Conservation (phyloP, 129 eudicot species). For the Chrysanthemum seticuspe region DNA sequence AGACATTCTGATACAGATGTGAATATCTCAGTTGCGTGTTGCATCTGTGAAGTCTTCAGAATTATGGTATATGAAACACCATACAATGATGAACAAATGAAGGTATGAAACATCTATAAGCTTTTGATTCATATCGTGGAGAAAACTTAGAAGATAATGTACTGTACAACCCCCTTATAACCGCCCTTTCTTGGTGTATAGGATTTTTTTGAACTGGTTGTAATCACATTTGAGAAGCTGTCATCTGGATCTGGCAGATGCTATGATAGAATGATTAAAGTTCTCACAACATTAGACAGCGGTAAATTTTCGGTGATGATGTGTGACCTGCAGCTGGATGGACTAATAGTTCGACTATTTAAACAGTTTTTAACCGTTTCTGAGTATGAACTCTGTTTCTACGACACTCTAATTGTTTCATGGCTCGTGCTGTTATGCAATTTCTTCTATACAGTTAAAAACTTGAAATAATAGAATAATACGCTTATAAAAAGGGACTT, state of each 20-base stretch:
- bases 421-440: neutral
- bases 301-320: slow-evolving; percentile 27
- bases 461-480: neutral
- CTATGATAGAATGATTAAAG: slow-evolving; percentile 29
- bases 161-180: no score
- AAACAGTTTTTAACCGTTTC: slow-evolving; percentile 31
- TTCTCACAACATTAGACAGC: slow-evolving; percentile 28
- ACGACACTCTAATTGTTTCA: neutral
- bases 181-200: no score
- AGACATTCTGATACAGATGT: no score
- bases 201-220: slow-evolving; percentile 19
- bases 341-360: slow-evolving; percentile 37
- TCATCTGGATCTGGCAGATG: slow-evolving; percentile 34
- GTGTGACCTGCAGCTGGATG: slow-evolving; percentile 37
- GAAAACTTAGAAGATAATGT: no score
- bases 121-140: no score
- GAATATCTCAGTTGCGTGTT: no score
- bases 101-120: no score
- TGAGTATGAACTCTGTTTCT: slow-evolving; percentile 29
- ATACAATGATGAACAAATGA: no score
- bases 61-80: no score
- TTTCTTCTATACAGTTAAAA: no score
- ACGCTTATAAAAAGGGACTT: no score
- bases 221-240: slow-evolving; percentile 35
- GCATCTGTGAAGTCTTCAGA: no score